Evolutionary conservation across 2,329 filamentous ascomycete species (phyloP).

Genomic region (Botrytis fabae): DNA sequence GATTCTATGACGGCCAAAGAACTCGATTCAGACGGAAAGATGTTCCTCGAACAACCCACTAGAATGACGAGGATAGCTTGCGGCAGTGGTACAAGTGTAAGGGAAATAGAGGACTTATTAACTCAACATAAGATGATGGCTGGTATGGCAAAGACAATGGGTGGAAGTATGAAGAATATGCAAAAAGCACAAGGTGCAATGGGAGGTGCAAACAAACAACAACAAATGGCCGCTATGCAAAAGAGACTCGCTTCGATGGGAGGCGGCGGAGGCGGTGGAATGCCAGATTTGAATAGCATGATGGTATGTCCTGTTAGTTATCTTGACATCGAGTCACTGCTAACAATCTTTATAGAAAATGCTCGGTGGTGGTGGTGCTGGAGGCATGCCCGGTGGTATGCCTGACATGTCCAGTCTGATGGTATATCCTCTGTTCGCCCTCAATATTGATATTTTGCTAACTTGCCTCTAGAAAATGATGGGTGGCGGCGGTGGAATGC

Average conservation of each 20-base stretch:
- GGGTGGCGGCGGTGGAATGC: conserved; percentile 43
- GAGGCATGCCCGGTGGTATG: conserved; percentile 55
- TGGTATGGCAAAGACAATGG: conserved; percentile 98
- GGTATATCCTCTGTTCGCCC: neutral
- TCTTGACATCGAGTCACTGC: neutral
- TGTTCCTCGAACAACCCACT: conserved; percentile 88
- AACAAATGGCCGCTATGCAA: conserved; percentile 96
- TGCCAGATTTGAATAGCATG: conserved; percentile 81
- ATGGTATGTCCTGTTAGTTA: conserved; percentile 49
- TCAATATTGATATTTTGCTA: neutral
- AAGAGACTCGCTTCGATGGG: conserved; percentile 93
- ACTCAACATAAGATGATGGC: conserved; percentile 99
- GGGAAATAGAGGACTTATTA: conserved; percentile 93
- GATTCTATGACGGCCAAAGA: conserved; percentile 98
- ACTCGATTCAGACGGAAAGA: conserved; percentile 90
- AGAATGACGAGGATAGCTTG: conserved; percentile 89
- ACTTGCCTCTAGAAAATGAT: conserved; percentile 51
- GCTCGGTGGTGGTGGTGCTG: conserved; percentile 70
- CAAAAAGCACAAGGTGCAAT: conserved; percentile 88
- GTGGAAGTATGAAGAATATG: conserved; percentile 97
- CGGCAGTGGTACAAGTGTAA: conserved; percentile 86
- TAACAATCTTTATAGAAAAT: conserved; percentile 57
- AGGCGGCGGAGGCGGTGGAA: conserved; percentile 62
- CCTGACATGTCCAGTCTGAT: conserved; percentile 55
- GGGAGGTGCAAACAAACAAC: conserved; percentile 85